A percentile compares a stretch with the other conserved stretches of the same genome.
These are phyloP conservation scores for Tuber borchii DNA, from an alignment of 495 filamentous ascomycete genomes.

Conservation along the genomic window DNA sequence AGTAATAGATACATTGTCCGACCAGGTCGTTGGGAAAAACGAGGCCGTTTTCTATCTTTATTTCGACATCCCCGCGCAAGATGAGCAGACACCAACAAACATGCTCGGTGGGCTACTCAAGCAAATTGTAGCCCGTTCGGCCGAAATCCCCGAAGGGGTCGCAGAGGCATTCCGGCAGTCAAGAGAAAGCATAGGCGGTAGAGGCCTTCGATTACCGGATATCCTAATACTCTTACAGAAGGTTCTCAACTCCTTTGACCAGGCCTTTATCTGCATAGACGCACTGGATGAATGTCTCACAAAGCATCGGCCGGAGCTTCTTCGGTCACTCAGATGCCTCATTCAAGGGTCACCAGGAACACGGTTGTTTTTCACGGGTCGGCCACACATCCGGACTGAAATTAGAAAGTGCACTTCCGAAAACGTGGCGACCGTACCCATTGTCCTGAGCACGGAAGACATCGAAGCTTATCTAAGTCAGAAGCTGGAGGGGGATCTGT, in stretches of 20 bases:
- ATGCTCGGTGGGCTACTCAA: neutral
- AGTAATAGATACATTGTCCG: neutral
- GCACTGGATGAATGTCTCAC: neutral
- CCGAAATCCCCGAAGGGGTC: neutral
- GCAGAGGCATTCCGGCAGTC: neutral
- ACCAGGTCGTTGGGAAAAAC: neutral
- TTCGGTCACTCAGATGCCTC: neutral
- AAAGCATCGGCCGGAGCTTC: neutral
- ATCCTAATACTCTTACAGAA: neutral
- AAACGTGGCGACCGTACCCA: neutral
- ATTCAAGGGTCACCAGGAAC: neutral
- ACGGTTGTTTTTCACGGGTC: neutral
- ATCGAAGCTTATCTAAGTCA: neutral
- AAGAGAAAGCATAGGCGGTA: neutral
- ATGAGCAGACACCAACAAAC: neutral
- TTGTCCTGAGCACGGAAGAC: neutral
- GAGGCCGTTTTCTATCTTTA: neutral
- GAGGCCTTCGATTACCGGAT: neutral
- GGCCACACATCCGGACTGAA: neutral
- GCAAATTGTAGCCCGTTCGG: neutral
- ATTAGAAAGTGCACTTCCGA: neutral
- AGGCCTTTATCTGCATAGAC: neutral
- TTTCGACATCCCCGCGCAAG: neutral
- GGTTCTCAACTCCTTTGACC: neutral
- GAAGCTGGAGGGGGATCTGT: neutral